Evolutionary conservation across 2,329 filamentous ascomycete species (phyloP).

Genomic region (Trichoderma oligosporum): DNA sequence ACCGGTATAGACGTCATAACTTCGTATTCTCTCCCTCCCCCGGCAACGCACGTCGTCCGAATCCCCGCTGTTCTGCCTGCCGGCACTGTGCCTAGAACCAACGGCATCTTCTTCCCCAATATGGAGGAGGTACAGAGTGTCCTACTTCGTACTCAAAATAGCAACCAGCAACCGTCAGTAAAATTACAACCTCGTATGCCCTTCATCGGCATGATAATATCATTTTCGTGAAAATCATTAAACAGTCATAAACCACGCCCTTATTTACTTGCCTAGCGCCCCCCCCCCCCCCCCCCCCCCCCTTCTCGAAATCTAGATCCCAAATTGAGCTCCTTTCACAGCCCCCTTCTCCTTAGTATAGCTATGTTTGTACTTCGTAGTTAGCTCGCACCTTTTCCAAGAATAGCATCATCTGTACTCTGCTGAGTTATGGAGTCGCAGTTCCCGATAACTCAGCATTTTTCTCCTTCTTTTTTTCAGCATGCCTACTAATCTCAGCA

Average conservation of each 20-base stretch:
- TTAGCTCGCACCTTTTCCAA: constrained; percentile 11
- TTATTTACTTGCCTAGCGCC: neutral
- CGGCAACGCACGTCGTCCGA: constrained; percentile 4
- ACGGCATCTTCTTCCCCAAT: constrained; percentile 4
- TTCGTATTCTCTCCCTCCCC: constrained; percentile 17
- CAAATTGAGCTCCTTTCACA: constrained; percentile 2
- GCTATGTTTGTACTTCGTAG: too few relatives aligned
- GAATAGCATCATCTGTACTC: constrained; percentile 9
- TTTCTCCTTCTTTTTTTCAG: neutral
- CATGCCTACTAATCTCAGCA: neutral
- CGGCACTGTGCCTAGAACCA: constrained; percentile 6
- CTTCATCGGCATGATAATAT: neutral
- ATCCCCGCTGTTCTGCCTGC: neutral
- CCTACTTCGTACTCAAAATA: constrained; percentile 6
- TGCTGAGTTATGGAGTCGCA: constrained; percentile 12
- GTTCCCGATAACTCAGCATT: too few relatives aligned
- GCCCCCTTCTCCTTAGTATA: constrained; percentile 11
- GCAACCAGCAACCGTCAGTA: neutral
- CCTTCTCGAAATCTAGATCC: constrained; percentile 6
- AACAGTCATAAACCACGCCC: neutral
- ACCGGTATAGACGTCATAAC: constrained; percentile 8
- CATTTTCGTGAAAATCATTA: neutral
- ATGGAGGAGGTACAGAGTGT: neutral
- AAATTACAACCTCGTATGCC: constrained; percentile 17
- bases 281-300: neutral